phyloP scores from a whole-genome alignment of 331 rosid species.

The Prunus yedoensis region DNA sequence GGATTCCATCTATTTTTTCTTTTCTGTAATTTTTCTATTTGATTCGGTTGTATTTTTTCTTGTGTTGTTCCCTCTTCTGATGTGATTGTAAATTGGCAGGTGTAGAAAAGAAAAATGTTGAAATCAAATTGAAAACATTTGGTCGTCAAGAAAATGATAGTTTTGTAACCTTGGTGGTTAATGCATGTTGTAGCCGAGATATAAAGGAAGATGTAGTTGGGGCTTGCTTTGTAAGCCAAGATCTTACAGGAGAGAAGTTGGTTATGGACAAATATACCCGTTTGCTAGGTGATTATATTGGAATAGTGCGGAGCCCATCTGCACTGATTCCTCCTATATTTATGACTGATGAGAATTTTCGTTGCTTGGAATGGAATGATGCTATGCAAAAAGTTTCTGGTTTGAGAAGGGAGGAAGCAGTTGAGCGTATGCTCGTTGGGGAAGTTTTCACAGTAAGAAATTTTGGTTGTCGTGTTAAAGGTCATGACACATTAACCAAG shows the following conservation, averaged over 20 bases:
- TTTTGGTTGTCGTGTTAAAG: slow-evolving; percentile 44
- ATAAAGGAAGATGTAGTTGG: slow-evolving; percentile 37
- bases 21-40: neutral
- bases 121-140: slow-evolving; percentile 40
- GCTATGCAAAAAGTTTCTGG: slow-evolving; percentile 49
- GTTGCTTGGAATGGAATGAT: slow-evolving; percentile 46
- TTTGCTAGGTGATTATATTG: slow-evolving; percentile 44
- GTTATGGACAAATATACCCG: slow-evolving; percentile 40
- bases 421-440: slow-evolving; percentile 38
- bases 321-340: slow-evolving; percentile 50
- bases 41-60: neutral
- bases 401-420: slow-evolving; percentile 41
- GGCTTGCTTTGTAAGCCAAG: slow-evolving; percentile 40
- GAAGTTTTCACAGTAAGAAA: slow-evolving; percentile 38
- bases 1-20: neutral
- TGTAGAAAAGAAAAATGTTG: slow-evolving; percentile 36
- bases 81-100: slow-evolving; percentile 27
- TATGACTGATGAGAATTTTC: slow-evolving; percentile 41
- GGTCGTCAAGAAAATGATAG: slow-evolving; percentile 28
- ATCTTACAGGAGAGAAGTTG: slow-evolving; percentile 39
- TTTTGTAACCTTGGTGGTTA: slow-evolving; percentile 39
- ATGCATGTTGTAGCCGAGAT: slow-evolving; percentile 47
- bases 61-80: neutral
- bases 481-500: slow-evolving; percentile 38
- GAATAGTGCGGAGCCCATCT: slow-evolving; percentile 44